phyloP scores from a whole-genome alignment of 306 rosid genomes.

The Prunus padus region DNA sequence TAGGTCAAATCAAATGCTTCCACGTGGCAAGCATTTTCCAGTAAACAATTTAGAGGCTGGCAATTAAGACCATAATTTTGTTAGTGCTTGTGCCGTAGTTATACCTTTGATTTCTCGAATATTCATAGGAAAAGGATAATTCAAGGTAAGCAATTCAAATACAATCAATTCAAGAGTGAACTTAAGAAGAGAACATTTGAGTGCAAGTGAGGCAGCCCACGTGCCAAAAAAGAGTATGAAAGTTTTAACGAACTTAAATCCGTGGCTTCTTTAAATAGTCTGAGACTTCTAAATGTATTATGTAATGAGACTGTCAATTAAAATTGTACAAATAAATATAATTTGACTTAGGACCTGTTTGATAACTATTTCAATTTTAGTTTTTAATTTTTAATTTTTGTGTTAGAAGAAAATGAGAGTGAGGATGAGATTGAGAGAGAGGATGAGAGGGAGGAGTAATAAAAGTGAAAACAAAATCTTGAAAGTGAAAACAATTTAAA shows the following conservation, averaged over 20 bases:
- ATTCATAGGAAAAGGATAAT: not conserved
- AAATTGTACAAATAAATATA: not conserved
- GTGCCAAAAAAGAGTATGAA: conserved; percentile 20
- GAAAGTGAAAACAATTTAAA: too few relatives aligned
- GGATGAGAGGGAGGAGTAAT: too few relatives aligned
- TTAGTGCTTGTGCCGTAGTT: not conserved
- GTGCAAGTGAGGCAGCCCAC: conserved; percentile 37
- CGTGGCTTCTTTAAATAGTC: not conserved
- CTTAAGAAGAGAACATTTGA: conserved; percentile 23
- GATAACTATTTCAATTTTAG: too few relatives aligned
- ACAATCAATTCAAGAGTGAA: conserved; percentile 17
- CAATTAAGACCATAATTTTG: not conserved
- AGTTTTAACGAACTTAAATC: not conserved
- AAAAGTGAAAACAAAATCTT: too few relatives aligned
- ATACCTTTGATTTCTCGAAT: not conserved
- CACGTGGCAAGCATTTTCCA: not conserved
- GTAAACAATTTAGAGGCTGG: not conserved
- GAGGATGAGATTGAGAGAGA: too few relatives aligned
- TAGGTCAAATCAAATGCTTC: not conserved
- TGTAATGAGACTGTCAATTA: not conserved
- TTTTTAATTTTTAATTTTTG: too few relatives aligned
- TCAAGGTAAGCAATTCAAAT: not conserved
- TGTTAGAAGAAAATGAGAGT: too few relatives aligned
- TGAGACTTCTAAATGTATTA: not conserved
- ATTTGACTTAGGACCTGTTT: too few relatives aligned